These are phyloP conservation scores for Aspergillus oerlinghausenensis DNA, from an alignment of 2,329 filamentous ascomycete species.

Conservation along the genomic window DNA sequence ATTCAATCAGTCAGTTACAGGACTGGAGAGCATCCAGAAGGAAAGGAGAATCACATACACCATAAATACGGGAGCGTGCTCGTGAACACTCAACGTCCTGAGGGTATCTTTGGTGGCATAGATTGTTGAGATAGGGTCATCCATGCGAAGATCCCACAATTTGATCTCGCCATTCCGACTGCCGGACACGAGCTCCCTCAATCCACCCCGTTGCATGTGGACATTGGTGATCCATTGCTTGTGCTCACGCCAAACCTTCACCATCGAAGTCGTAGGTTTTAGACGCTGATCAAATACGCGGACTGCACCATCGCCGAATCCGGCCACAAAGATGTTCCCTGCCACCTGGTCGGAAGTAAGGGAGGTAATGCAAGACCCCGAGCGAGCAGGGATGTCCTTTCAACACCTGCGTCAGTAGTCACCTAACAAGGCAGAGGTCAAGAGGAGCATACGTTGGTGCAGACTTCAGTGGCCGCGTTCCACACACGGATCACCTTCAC, in stretches of 20 bases:
- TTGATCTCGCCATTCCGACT: conserved; percentile 91
- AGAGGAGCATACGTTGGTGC: conserved; percentile 57
- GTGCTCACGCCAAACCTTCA: conserved; percentile 95
- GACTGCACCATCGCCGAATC: conserved; percentile 92
- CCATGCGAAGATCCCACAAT: conserved; percentile 92
- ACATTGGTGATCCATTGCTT: conserved; percentile 93
- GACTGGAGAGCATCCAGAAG: neutral
- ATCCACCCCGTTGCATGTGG: conserved; percentile 92
- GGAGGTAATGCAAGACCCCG: conserved; percentile 91
- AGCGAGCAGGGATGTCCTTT: conserved; percentile 85
- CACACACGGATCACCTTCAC: conserved; percentile 93
- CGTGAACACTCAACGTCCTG: conserved; percentile 84
- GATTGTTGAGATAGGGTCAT: conserved; percentile 68
- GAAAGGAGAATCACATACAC: conserved; percentile 57
- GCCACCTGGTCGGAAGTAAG: conserved; percentile 97
- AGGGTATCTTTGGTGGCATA: conserved; percentile 72
- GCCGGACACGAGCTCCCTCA: conserved; percentile 84
- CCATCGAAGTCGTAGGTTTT: conserved; percentile 82
- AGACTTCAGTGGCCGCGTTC: conserved; percentile 91
- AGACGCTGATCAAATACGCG: conserved; percentile 88
- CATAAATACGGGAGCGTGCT: conserved; percentile 93
- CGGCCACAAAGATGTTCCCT: conserved; percentile 90
- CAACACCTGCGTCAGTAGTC: conserved; percentile 3
- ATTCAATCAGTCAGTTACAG: conserved; percentile 10
- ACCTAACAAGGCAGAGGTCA: neutral